Percentiles rank a stretch among this genome's conserved stretches.
These are phyloP conservation scores for Hypsizygus marmoreus DNA, from an alignment of 768 basidiomycete species.

Conservation along the genomic window DNA sequence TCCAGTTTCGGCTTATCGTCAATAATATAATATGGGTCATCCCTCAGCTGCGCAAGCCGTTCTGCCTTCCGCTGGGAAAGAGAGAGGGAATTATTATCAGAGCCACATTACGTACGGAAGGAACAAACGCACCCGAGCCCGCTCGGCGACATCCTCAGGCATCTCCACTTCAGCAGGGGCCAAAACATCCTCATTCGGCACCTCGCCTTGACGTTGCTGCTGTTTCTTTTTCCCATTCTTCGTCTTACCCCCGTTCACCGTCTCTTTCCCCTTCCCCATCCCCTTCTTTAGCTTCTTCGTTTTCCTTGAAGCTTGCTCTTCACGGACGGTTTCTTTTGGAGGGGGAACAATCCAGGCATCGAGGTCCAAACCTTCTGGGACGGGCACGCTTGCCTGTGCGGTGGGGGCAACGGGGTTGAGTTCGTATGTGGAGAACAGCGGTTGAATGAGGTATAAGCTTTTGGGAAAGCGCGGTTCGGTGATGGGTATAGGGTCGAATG, in stretches of 20 bases:
- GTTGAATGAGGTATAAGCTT: conserved; percentile 82
- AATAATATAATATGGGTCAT: conserved; percentile 91
- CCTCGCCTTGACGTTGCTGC: conserved; percentile 25
- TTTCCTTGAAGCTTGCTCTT: conserved; percentile 45
- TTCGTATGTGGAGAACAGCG: conserved; percentile 75
- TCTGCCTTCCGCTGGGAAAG: conserved; percentile 79
- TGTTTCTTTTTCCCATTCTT: conserved; percentile 36
- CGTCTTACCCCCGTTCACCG: conserved; percentile 21
- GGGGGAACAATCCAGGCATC: conserved; percentile 84
- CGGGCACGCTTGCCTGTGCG: conserved; percentile 79
- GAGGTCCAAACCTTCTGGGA: conserved; percentile 86
- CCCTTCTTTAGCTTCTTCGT: conserved; percentile 52
- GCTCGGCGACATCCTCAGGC: conserved; percentile 57
- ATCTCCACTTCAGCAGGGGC: conserved; percentile 49
- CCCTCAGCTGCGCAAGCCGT: conserved; percentile 70
- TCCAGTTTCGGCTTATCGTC: conserved; percentile 50
- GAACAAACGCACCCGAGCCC: conserved; percentile 58
- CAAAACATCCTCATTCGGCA: conserved; percentile 33
- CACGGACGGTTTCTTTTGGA: conserved; percentile 39
- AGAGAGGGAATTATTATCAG: neutral
- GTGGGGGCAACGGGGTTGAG: conserved; percentile 80
- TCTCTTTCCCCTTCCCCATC: conserved; percentile 35
- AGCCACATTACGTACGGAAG: neutral
- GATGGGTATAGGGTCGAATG: conserved; percentile 37
- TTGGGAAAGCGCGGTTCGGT: conserved; percentile 75